These are phyloP conservation scores for Zygoascus meyerae DNA, from an alignment of 1,139 yeast species.

Conservation along the genomic window DNA sequence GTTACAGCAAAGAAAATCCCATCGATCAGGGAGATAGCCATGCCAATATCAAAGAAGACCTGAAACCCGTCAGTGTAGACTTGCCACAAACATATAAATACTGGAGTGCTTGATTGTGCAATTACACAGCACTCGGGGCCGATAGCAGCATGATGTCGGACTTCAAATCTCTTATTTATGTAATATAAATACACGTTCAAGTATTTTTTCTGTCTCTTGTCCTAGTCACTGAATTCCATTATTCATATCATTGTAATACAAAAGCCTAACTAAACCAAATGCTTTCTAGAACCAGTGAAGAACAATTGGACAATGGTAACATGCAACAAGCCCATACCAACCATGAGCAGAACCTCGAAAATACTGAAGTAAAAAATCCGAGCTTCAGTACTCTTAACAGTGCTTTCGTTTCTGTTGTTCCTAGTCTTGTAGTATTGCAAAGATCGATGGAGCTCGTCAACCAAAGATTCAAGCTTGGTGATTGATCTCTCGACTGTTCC, in stretches of 20 bases:
- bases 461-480: constrained; percentile 58
- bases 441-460: constrained; percentile 57
- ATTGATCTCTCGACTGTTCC: constrained; percentile 41
- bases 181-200: neutral
- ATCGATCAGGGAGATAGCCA: constrained; percentile 12
- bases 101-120: constrained; percentile 54
- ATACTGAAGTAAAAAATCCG: constrained; percentile 82
- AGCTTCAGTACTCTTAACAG: constrained; percentile 83
- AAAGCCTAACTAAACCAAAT: constrained; percentile 48
- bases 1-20: constrained; percentile 12
- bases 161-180: neutral
- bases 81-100: constrained; percentile 77
- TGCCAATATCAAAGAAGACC: constrained; percentile 17
- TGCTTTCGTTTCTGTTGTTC: constrained; percentile 84
- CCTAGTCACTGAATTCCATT: neutral
- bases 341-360: constrained; percentile 74
- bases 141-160: neutral
- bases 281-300: constrained; percentile 79
- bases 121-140: neutral
- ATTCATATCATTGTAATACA: too few relatives aligned
- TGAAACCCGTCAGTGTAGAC: constrained; percentile 70
- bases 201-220: neutral
- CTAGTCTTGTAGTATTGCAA: constrained; percentile 87
- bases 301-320: constrained; percentile 78
- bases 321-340: constrained; percentile 81